These are phyloP conservation scores for Yamadazyma sp. DNA, from an alignment of 1,139 yeast genomes.

Conservation along the genomic window DNA sequence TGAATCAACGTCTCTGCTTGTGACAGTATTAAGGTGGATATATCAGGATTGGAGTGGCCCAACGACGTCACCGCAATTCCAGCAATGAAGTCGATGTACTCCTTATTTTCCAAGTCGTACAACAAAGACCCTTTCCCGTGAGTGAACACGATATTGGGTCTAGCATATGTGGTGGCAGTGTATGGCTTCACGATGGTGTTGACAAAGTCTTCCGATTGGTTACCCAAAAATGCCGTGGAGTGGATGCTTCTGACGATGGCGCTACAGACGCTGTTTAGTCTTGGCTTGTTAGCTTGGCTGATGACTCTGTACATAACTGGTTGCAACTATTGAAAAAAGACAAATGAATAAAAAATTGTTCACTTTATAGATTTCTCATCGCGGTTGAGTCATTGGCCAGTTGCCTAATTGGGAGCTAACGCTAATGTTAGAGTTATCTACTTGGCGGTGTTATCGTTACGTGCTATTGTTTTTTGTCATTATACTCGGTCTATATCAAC, in stretches of 20 bases:
- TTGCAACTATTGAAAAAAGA: neutral
- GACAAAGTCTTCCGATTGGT: conserved; percentile 33
- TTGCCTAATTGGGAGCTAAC: conserved; percentile 31
- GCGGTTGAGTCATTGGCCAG: conserved; percentile 34
- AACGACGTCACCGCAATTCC: conserved; percentile 96
- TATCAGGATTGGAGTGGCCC: conserved; percentile 80
- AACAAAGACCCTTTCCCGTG: conserved; percentile 73
- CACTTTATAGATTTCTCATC: conserved; percentile 28
- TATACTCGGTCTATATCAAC: conserved; percentile 53
- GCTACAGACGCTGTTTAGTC: neutral
- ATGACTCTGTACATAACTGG: conserved; percentile 1
- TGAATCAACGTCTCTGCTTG: conserved; percentile 79
- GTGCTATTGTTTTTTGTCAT: too few species aligned
- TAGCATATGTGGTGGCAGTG: conserved; percentile 78
- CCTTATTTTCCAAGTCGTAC: conserved; percentile 75
- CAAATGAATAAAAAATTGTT: neutral
- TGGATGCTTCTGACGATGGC: neutral
- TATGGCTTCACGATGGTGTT: conserved; percentile 48
- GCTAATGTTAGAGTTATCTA: too few species aligned
- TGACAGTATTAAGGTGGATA: conserved; percentile 65
- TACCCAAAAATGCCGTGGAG: conserved; percentile 5
- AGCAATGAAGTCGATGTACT: conserved; percentile 87
- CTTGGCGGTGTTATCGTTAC: too few species aligned
- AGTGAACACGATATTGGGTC: conserved; percentile 70
- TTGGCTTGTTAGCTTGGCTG: neutral